A percentile compares a stretch with the other conserved stretches of the same genome.
phyloP scores from a whole-genome alignment of 169 alveolate species.

The Cryptosporidium meleagridis region DNA sequence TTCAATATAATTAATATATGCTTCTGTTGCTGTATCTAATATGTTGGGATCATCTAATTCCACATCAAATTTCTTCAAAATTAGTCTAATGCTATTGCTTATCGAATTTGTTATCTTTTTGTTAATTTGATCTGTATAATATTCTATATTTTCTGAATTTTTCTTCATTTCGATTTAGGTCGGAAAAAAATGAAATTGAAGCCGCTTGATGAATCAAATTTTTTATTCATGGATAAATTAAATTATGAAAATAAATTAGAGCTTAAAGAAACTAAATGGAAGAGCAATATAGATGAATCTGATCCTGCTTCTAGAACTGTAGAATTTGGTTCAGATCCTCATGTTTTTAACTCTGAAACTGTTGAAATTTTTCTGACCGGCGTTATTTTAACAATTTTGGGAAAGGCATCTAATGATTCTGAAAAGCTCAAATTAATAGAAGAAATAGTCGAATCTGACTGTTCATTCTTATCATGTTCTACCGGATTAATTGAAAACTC shows the following conservation, averaged over 20 bases:
- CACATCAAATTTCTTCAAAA: slow-evolving; percentile 34
- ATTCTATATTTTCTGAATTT: background rate
- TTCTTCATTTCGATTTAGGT: background rate
- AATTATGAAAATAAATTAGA: background rate
- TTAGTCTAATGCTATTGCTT: slow-evolving; percentile 1
- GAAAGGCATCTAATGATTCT: background rate
- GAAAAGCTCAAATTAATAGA: background rate
- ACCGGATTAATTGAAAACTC: background rate
- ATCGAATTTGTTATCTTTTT: slow-evolving; percentile 14
- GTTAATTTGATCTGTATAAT: background rate
- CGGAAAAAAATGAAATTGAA: background rate
- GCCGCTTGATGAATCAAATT: slow-evolving; percentile 5
- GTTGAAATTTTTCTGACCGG: slow-evolving; percentile 7
- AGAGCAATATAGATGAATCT: background rate
- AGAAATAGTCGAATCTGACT: background rate
- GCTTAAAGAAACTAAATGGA: slow-evolving; percentile 19
- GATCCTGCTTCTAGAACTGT: background rate
- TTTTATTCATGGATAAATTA: slow-evolving; percentile 2
- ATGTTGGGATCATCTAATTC: slow-evolving; percentile 31
- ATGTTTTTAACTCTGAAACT: slow-evolving; percentile 21
- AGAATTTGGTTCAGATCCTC: slow-evolving; percentile 28
- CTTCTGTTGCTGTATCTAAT: slow-evolving; percentile 57
- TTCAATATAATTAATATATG: slow-evolving; percentile 45
- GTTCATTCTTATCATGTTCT: background rate
- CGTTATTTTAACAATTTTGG: slow-evolving; percentile 15